Evolutionary conservation across 352 stramenopile species (phyloP), one percentile per base, ranked within the genome.

Genomic region (Aphanomyces cochlioides): DNA sequence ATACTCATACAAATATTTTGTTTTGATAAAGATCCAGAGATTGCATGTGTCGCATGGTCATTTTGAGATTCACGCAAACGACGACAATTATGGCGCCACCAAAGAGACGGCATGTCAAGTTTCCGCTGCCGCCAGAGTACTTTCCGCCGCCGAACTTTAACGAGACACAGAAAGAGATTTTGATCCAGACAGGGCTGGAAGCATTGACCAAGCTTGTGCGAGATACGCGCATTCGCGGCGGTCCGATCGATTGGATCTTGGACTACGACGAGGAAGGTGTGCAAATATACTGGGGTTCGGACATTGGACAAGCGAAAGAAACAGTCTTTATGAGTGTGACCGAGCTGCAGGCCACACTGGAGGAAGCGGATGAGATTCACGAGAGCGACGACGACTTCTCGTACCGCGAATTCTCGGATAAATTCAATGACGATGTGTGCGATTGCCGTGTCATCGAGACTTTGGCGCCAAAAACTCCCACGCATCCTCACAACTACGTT

Each of bases 401-500:
- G 10, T 12, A 47, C 36, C 40, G 28, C 38, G 10, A 59, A 8
- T 69, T 58, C 37, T 19, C 10, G 10, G 6, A 38, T 6, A 7
- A 12, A 8, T 69, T 69, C 13, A 12, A 38, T 39, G 39, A 40
- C 10, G 86, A 94, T 43, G 65, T 92, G 34, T 67, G 90, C 47
- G 86, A 94, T 73, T 81, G 90, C 60, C 81, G 88, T 70, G 90
- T 81, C 39, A 75, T 94, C 17, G 73, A 90, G 36, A 78, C 82
- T 7, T 76, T 94, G 13, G 85, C 83, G 6, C 69, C 66, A 4
- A 84, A 82, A 1, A 89, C 86, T 0, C 54, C 54, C 4, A 83
- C 89, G 4, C 91, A 94, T 69, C 87, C 87, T 6, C 88, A 90
- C 56, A 84, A 94, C 66, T 91, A 84, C 54, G 82, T 94, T 13